A percentile compares a stretch with the other conserved stretches of the same genome.
These are phyloP conservation scores for Pilatotrama ljubarskyi DNA, from an alignment of 768 basidiomycete species.

Conservation along the genomic window DNA sequence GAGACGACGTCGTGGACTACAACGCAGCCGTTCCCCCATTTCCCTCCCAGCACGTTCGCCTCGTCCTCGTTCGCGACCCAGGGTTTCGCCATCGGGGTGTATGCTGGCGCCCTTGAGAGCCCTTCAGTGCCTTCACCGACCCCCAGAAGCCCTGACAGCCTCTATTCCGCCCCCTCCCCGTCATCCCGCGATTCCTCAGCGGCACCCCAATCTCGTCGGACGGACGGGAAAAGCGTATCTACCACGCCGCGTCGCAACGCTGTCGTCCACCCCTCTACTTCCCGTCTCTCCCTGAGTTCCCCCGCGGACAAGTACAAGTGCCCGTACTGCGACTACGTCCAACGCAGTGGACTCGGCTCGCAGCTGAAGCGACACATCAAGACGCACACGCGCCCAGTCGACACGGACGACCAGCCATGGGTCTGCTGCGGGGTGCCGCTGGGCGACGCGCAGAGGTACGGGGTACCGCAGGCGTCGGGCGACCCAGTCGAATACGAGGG, in stretches of 20 bases:
- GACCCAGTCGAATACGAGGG: not conserved
- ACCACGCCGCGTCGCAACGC: not conserved
- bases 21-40: too few relatives aligned
- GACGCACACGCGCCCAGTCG: constrained; percentile 7
- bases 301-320: not conserved
- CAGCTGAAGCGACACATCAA: constrained; percentile 16
- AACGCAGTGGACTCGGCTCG: constrained; percentile 2
- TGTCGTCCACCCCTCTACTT: not conserved
- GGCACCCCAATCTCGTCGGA: too few relatives aligned
- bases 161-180: too few relatives aligned
- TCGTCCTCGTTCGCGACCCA: too few relatives aligned
- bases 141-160: too few relatives aligned
- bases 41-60: too few relatives aligned
- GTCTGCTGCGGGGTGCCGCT: constrained; percentile 16
- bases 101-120: too few relatives aligned
- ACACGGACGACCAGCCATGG: constrained; percentile 3
- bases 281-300: not conserved
- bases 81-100: too few relatives aligned
- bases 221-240: too few relatives aligned
- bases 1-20: too few relatives aligned
- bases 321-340: constrained; percentile 11
- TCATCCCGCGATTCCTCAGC: too few relatives aligned
- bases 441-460: not conserved
- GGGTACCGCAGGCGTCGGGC: not conserved
- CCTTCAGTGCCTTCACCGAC: too few relatives aligned